Base-by-base conservation (phyloP, 1,284 basidiomycete genomes). In the Phellopilus nigrolimitatus region DNA sequence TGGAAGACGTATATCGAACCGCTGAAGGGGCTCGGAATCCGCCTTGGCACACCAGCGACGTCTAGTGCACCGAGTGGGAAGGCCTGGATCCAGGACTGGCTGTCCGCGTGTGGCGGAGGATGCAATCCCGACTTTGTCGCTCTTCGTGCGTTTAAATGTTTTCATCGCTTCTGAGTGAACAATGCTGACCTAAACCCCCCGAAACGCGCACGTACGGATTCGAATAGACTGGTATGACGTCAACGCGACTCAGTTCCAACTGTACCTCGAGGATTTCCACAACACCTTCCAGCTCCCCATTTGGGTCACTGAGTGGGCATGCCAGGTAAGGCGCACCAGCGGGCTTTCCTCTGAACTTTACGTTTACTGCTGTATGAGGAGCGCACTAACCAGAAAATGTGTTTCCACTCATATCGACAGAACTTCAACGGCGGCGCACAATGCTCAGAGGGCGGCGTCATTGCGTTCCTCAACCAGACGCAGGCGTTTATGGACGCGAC, bases 241-340 rank as follows among this genome's bases (percentile, higher is more conserved):
- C 40, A 66, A 69, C 47, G 65, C 68, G 4, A 62, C 64, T 5
- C 61, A 62, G 34, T 71, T 76, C 58, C 64, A 68, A 31, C 54
- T 62, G 17, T 70, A 71, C 49, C 57, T 75, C 10, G 57, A 67
- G 25, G 69, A 71, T 45, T 72, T 70, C 53, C 67, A 74, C 56
- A 44, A 64, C 3, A 67, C 68, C 0, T 75, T 50, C 48, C 34
- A 54, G 24, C 54, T 60, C n/a, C 69, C 69, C 1, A 60, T 76
- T 7, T 74, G 72, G 71, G 66, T 76, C 1, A 74, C 74, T 2
- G 75, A 73, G 59, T 67, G 66, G 67, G 67, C 66, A 0, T 66
- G 64, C 53, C 65, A 68, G 60, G 65, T 67, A 38, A 6, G 57
- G 22, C 24, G 24, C 28, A 21, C 25, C 39, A 19, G 21, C 3